Conservation (phyloP, 2,329 filamentous ascomycete genomes). For the Colletotrichum sp. region DNA sequence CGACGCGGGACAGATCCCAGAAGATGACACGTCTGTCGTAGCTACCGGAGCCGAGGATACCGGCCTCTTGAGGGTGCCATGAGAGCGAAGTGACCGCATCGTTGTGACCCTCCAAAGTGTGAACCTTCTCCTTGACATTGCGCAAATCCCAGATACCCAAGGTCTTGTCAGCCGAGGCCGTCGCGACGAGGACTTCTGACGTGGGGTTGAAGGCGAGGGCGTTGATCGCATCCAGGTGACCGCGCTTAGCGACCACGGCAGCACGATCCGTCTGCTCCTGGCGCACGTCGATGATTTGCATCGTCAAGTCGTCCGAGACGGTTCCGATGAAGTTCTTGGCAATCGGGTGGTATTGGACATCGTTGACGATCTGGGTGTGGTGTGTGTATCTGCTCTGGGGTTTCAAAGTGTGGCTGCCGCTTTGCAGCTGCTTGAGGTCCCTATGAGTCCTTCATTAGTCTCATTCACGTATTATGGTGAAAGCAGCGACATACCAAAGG, state of each 20-base stretch:
- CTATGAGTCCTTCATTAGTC: constrained; percentile 42
- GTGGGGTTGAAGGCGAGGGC: constrained; percentile 93
- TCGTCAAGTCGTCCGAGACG: constrained; percentile 92
- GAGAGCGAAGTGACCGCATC: constrained; percentile 90
- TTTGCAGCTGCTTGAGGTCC: constrained; percentile 80
- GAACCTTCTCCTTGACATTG: constrained; percentile 87
- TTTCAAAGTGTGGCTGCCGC: constrained; percentile 71
- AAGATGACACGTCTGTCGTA: constrained; percentile 94
- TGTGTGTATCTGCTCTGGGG: constrained; percentile 81
- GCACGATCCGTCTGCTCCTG: constrained; percentile 68
- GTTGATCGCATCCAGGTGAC: constrained; percentile 93
- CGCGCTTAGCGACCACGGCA: constrained; percentile 71
- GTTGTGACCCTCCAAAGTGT: constrained; percentile 86
- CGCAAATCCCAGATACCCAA: constrained; percentile 95
- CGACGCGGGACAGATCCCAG: constrained; percentile 92
- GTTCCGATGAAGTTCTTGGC: constrained; percentile 87
- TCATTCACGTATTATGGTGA: neutral
- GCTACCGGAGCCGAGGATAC: constrained; percentile 87
- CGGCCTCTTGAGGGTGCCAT: constrained; percentile 92
- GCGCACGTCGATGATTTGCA: constrained; percentile 91
- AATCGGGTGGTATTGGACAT: constrained; percentile 93
- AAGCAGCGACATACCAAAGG: constrained; percentile 69
- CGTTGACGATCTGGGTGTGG: constrained; percentile 91
- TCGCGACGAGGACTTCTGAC: constrained; percentile 88
- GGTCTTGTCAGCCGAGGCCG: constrained; percentile 93